Conservation (phyloP, 139 green algal species). For the Asterochloris sp. region DNA sequence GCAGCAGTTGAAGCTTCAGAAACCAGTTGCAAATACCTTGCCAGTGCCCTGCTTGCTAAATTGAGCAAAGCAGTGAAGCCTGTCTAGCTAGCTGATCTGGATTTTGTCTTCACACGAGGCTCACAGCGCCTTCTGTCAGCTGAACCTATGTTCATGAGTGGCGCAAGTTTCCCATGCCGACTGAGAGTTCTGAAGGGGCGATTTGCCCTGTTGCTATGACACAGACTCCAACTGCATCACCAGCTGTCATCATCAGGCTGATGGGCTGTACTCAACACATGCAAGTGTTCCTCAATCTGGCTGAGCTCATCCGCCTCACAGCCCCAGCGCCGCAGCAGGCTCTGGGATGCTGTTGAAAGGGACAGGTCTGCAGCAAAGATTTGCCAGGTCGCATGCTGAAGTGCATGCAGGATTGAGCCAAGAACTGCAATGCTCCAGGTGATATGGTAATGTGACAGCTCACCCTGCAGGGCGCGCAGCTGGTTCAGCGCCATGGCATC, state of each 20-base stretch:
- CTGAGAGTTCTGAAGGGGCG: background rate
- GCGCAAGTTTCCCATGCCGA: background rate
- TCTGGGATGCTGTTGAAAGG: background rate
- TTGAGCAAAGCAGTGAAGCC: no score
- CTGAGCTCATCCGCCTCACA: slow-evolving; percentile 10
- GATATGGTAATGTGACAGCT: background rate
- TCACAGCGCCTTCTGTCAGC: background rate
- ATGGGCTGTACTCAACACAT: background rate
- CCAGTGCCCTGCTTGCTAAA: no score
- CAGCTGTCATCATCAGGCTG: slow-evolving; percentile 3
- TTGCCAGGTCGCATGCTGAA: background rate
- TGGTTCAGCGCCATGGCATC: no score
- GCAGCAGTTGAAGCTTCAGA: no score
- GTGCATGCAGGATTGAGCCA: background rate
- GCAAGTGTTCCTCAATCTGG: slow-evolving; percentile 1
- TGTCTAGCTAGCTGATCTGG: background rate
- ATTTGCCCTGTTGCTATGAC: background rate
- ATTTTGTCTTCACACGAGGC: background rate
- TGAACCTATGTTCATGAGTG: background rate
- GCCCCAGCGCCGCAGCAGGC: background rate
- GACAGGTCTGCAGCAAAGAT: background rate
- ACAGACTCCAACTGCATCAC: background rate
- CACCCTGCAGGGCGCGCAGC: background rate
- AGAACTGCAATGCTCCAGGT: background rate
- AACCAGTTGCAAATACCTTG: no score